Percentiles rank a stretch among this genome's conserved stretches.
These are phyloP conservation scores for Polytrichum formosum DNA, from an alignment of 225 moss, liverwort and hornwort genomes.

Conservation along the genomic window DNA sequence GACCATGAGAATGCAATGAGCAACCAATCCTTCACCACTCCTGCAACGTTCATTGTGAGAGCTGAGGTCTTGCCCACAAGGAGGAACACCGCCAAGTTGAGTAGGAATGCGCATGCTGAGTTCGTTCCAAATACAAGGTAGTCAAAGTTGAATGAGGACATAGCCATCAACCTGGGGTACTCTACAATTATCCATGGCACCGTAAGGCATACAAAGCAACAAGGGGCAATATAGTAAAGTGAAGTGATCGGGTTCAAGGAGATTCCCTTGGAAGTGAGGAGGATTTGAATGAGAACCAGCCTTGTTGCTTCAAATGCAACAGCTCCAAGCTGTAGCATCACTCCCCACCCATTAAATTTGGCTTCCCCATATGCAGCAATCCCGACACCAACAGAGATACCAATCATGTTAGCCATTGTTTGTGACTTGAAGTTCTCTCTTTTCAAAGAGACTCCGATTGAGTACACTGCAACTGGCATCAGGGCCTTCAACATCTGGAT, in stretches of 20 bases:
- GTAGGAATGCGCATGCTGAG: slow-evolving; percentile 48
- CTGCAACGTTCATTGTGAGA: slow-evolving; percentile 63
- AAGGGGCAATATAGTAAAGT: slow-evolving; percentile 53
- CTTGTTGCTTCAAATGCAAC: slow-evolving; percentile 54
- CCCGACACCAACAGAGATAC: slow-evolving; percentile 52
- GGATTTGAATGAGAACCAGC: slow-evolving; percentile 52
- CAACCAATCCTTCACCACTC: slow-evolving; percentile 63
- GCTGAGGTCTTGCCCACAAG: slow-evolving; percentile 63
- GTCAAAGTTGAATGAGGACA: slow-evolving; percentile 33
- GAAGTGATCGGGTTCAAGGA: slow-evolving; percentile 59
- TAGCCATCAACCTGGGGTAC: slow-evolving; percentile 23
- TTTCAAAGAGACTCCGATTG: slow-evolving; percentile 49
- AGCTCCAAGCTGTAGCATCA: slow-evolving; percentile 48
- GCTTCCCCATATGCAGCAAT: slow-evolving; percentile 65
- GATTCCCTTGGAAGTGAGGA: slow-evolving; percentile 59
- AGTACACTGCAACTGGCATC: slow-evolving; percentile 67
- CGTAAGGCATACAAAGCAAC: slow-evolving; percentile 52
- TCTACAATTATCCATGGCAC: slow-evolving; percentile 53
- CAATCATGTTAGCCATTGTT: slow-evolving; percentile 60
- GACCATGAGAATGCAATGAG: slow-evolving; percentile 63
- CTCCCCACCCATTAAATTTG: slow-evolving; percentile 51
- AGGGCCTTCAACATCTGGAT: slow-evolving; percentile 67
- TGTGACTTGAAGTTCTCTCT: slow-evolving; percentile 55
- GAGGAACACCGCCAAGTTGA: slow-evolving; percentile 57
- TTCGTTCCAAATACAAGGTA: slow-evolving; percentile 49